A percentile compares a stretch with the other conserved stretches of the same genome.
Conservation (phyloP, 106 monocot genomes). For the Dioscorea dumetorum region DNA sequence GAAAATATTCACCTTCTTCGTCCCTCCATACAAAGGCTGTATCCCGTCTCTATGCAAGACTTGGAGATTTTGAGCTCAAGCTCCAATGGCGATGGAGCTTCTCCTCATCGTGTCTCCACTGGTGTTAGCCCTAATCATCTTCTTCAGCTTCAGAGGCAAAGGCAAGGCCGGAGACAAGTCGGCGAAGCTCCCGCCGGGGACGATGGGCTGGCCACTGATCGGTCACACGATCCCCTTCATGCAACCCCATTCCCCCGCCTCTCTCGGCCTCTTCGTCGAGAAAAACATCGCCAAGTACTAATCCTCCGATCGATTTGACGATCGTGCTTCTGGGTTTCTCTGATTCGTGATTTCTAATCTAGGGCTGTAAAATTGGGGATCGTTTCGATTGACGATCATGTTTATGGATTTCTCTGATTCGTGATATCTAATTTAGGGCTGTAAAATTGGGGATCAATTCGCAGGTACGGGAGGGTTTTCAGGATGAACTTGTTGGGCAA, state of each 20-base stretch:
- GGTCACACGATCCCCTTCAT: slow-evolving; percentile 37
- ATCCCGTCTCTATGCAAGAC: no score
- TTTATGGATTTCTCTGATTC: not conserved
- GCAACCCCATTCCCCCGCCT: slow-evolving; percentile 28
- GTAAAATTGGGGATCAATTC: no score
- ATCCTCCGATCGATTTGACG: not conserved
- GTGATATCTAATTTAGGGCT: not conserved
- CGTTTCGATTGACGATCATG: not conserved
- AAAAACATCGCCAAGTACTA: slow-evolving; percentile 13
- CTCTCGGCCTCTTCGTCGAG: slow-evolving; percentile 20
- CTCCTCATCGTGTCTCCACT: slow-evolving; percentile 14
- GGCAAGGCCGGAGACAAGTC: not conserved
- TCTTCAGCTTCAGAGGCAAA: slow-evolving; percentile 10
- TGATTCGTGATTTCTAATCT: not conserved
- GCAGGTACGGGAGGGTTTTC: slow-evolving; percentile 41
- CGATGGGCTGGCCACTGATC: slow-evolving; percentile 32
- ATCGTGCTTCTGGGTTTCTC: not conserved
- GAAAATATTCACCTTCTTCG: no score
- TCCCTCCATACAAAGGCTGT: no score
- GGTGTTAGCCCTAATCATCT: slow-evolving; percentile 13
- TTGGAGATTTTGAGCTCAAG: no score
- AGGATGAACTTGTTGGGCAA: slow-evolving; percentile 27
- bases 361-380: no score
- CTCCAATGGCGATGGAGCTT: slow-evolving; percentile 21
- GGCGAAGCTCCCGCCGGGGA: slow-evolving; percentile 26